Base-by-base conservation (phyloP, 108 stramenopile species). In the Cyclotella distinguenda region DNA sequence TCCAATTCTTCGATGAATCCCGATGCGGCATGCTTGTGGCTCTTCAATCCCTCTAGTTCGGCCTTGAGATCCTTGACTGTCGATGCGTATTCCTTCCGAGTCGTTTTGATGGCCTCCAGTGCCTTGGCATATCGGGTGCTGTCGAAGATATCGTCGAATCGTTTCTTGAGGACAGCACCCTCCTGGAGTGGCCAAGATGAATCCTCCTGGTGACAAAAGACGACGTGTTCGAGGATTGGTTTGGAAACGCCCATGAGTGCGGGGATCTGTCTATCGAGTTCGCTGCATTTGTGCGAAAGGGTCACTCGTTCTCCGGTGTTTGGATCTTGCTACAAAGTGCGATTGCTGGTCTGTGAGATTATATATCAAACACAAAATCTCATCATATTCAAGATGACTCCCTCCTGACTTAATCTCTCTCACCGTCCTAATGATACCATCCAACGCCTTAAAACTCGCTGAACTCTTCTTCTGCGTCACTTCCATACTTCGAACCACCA, bases 131-230 rank as follows among this genome's bases (percentile, higher is more conserved):
- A 95, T 4, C 93, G 79, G 5, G 96, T 94, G 15, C 92, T 90
- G 71, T 99, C 99, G 74, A 99, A 99, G 46, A 99, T 99, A 68
- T 99, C 99, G 80, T 99, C 99, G 79, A 99, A 99, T 43, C 91
- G 88, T 68, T 98, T 97, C 82, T 99, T 99, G 6, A 99, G 80
- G 25, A 97, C 93, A 10, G 96, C 93, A 23, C 96, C 95, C 68
- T 99, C 99, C 75, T 93, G 88, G 40, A 93, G 56, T 16, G 94
- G 94, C 94, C 94, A 95, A 0, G 77, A 79, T 9, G 87, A 80
- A 38, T 93, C 92, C 66, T 99, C 98, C 62, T 99, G 97, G 82
- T 97, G 98, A 67, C 94, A 95, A 81, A 95, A 97, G 32, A 97
- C 83, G 23, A 99, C 98, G 64, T 96, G 82, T 52, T 99, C 97